A percentile compares a stretch with the other conserved stretches of the same genome.
These are phyloP conservation scores for Pulicaria dysenterica DNA, from an alignment of 129 eudicot genomes.

Conservation along the genomic window DNA sequence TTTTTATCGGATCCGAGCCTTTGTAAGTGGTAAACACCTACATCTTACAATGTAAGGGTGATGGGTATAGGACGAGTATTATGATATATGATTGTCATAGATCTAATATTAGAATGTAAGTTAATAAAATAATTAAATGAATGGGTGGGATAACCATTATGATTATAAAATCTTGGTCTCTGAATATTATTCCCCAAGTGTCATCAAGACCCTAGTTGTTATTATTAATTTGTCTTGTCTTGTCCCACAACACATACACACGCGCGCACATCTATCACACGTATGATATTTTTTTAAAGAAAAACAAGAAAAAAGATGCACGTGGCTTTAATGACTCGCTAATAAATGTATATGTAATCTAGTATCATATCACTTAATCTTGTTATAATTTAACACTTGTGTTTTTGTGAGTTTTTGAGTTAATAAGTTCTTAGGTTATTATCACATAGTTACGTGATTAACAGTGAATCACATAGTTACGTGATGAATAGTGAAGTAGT, in stretches of 20 bases:
- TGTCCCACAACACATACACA: conserved; percentile 33
- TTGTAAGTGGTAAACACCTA: conserved; percentile 24
- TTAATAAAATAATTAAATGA: conserved; percentile 13
- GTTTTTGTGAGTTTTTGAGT: too few relatives aligned
- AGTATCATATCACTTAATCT: too few relatives aligned
- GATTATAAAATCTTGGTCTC: conserved; percentile 34
- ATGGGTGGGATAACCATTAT: conserved; percentile 27
- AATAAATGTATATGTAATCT: too few relatives aligned
- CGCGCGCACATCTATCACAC: conserved; percentile 16
- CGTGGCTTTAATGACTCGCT: too few relatives aligned
- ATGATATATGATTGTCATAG: conserved; percentile 19
- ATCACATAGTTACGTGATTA: too few relatives aligned
- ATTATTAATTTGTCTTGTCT: conserved; percentile 23
- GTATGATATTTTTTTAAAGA: not conserved
- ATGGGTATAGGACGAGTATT: conserved; percentile 24
- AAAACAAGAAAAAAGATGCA: too few relatives aligned
- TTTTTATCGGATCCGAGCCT: not conserved
- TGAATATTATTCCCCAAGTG: conserved; percentile 30
- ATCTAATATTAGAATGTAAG: not conserved
- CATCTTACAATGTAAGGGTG: not conserved
- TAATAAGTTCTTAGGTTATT: too few relatives aligned
- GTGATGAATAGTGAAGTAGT: too few relatives aligned
- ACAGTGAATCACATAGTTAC: too few relatives aligned
- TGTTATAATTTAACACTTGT: too few relatives aligned
- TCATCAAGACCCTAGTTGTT: conserved; percentile 25